These are phyloP conservation scores for Globisporangium paddicum DNA, from an alignment of 352 stramenopile genomes.

Conservation along the genomic window DNA sequence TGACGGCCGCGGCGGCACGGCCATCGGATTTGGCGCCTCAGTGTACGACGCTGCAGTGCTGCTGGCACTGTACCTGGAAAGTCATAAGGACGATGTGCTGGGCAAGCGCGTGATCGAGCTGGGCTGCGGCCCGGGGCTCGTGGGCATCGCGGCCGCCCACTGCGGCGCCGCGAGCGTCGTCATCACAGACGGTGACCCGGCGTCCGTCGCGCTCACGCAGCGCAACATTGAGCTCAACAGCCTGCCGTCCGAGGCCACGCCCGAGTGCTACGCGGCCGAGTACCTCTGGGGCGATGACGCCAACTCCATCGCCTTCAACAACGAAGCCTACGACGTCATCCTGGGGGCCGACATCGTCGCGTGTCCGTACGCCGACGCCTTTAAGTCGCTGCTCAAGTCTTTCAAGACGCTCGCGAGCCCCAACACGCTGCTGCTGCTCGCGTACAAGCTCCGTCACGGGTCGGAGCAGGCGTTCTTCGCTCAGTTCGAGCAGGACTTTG, in stretches of 20 bases:
- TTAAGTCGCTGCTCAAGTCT: constrained; percentile 53
- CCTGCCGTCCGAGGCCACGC: constrained; percentile 16
- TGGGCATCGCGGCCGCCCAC: constrained; percentile 59
- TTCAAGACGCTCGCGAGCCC: constrained; percentile 35
- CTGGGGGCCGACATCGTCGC: constrained; percentile 80
- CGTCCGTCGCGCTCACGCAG: constrained; percentile 59
- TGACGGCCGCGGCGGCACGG: constrained; percentile 67
- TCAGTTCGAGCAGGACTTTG: constrained; percentile 42
- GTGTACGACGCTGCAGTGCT: constrained; percentile 78
- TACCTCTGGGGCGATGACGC: constrained; percentile 63
- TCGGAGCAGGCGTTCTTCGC: constrained; percentile 67
- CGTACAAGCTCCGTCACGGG: constrained; percentile 72
- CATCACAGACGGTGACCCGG: constrained; percentile 69
- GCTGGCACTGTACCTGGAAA: constrained; percentile 74
- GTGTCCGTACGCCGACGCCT: constrained; percentile 70
- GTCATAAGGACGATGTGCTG: constrained; percentile 39
- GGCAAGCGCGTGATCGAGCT: constrained; percentile 68
- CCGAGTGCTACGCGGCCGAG: constrained; percentile 24
- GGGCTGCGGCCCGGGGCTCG: constrained; percentile 66
- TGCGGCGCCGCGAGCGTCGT: constrained; percentile 39
- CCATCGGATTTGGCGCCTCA: constrained; percentile 72
- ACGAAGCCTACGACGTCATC: constrained; percentile 54
- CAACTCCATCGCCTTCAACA: constrained; percentile 19
- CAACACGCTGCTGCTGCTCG: constrained; percentile 53
- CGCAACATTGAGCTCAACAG: constrained; percentile 48